Conservation (phyloP, 495 filamentous ascomycete genomes). For the Aspergillus affinis region DNA sequence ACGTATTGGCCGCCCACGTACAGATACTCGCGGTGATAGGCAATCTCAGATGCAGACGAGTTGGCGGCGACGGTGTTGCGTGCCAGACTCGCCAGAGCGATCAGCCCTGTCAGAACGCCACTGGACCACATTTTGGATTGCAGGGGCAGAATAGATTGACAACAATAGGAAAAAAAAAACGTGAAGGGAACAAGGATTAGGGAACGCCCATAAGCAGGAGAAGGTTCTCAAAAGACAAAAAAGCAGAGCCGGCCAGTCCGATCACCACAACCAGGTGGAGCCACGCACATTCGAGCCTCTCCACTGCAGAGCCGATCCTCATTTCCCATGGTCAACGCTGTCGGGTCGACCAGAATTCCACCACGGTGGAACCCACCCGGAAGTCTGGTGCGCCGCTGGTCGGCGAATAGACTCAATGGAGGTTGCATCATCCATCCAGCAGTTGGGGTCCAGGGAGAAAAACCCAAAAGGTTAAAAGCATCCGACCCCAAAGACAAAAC, state of each 20-base stretch:
- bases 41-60: not conserved
- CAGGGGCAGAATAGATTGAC: not conserved
- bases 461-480: not conserved
- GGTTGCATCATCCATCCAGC: not conserved
- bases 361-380: not conserved
- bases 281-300: not conserved
- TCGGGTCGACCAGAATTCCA: not conserved
- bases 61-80: not conserved
- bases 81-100: not conserved
- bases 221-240: not conserved
- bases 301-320: not conserved
- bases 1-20: slow-evolving; percentile 52
- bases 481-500: not conserved
- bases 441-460: not conserved
- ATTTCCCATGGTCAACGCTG: not conserved
- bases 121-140: not conserved
- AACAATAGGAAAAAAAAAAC: not conserved
- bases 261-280: not conserved
- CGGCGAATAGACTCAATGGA: not conserved
- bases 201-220: not conserved
- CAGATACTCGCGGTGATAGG: slow-evolving; percentile 38
- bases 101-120: not conserved
- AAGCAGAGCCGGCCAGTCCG: not conserved
- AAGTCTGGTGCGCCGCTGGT: not conserved
- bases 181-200: not conserved